Evolutionary conservation across 1,284 basidiomycete genomes (phyloP), one percentile per base, ranked within the genome.

Genomic region (Ustilago esculenta): DNA sequence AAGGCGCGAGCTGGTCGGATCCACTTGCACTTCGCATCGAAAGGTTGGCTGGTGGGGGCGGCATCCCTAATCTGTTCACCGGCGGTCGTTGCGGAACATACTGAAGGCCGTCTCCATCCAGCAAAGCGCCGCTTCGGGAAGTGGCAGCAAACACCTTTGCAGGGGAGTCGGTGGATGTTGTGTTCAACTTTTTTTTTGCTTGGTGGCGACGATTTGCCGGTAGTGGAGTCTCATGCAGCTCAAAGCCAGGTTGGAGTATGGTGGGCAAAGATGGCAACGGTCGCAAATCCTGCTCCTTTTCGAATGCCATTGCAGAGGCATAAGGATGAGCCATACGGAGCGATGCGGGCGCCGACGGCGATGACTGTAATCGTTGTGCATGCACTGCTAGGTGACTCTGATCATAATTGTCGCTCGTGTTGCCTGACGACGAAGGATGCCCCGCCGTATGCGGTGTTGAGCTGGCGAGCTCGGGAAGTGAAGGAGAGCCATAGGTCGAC

Each of bases 401-500:
- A 24, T 55, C 59, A 5, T 42, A 48, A 9, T 47, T 41, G 45
- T 56, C 53, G 34, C 53, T 47, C 4, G 52, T 50, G 14, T 39
- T 51, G 47, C 52, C 18, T 4, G 52, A 63, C 15, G 52, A 51
- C 0, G 51, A 42, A 29, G 40, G 43, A 7, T 50, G 36, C 10
- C 18, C 29, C n/a, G 27, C 35, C 8, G 36, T 35, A 12, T 40
- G 54, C 5, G 60, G 48, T 2, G 44, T 36, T 11, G 50, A 49
- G 37, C 21, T 51, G 20, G 54, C 36, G 14, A 53, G 53, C 17
- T 61, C 57, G 9, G 44, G 45, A 11, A 61, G 37, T n/a, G 64
- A 49, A 34, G 65, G 55, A 11, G 66, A 69, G 44, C 60, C 66
- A 18, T 29, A 64, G 9, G 51, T 59, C 14, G 59, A 54, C 36